These are phyloP conservation scores for Jaapia argillacea DNA, from an alignment of 768 basidiomycete species.

Conservation along the genomic window DNA sequence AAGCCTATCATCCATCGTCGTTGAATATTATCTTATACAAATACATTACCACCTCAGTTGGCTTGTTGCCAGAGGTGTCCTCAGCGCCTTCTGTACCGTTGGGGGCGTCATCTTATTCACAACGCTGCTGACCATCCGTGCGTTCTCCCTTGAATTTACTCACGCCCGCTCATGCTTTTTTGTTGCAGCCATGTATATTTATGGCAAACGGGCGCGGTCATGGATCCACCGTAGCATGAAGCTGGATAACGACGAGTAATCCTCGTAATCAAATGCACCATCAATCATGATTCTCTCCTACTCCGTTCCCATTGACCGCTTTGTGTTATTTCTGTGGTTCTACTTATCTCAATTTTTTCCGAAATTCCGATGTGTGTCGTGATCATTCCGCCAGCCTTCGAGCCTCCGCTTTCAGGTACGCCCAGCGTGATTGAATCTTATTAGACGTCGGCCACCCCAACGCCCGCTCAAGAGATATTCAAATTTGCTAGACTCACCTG, in stretches of 20 bases:
- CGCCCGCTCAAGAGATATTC: too few species aligned
- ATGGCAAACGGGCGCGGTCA: constrained; percentile 5
- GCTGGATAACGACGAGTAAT: constrained; percentile 2
- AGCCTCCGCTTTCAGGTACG: too few species aligned
- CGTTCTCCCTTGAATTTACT: not conserved
- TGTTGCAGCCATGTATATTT: not conserved
- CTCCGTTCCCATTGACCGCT: too few species aligned
- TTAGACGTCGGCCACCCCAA: too few species aligned
- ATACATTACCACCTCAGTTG: not conserved
- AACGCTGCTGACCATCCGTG: constrained; percentile 2
- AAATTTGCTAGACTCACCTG: too few species aligned
- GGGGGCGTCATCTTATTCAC: constrained; percentile 3
- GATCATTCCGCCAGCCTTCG: too few species aligned
- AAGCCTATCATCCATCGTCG: not conserved
- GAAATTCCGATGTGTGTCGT: too few species aligned
- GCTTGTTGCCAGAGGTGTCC: constrained; percentile 2
- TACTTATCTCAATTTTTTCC: too few species aligned
- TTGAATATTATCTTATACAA: not conserved
- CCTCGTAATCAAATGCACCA: too few species aligned
- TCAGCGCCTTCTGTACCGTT: constrained; percentile 3
- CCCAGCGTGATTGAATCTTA: too few species aligned
- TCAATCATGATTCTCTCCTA: too few species aligned
- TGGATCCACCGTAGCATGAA: constrained; percentile 4
- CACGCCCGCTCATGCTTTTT: not conserved
- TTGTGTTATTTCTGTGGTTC: too few species aligned